Percentiles rank a stretch among this genome's conserved stretches.
These are phyloP conservation scores for Fusarium agapanthi DNA, from an alignment of 2,329 filamentous ascomycete species.

Conservation along the genomic window DNA sequence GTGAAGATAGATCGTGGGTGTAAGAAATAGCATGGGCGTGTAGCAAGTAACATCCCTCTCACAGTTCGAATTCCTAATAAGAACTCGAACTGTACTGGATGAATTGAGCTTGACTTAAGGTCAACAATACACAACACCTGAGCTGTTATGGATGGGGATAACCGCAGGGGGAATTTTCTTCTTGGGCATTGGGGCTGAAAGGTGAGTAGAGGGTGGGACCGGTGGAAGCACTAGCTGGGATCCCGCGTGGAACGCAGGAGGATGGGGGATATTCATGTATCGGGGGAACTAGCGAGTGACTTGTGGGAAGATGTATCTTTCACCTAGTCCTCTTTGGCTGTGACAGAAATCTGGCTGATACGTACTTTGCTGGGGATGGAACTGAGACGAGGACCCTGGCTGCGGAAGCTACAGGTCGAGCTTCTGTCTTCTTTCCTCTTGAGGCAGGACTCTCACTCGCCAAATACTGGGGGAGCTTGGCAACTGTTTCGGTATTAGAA, in stretches of 20 bases:
- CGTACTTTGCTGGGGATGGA: constrained; percentile 30
- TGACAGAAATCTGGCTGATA: constrained; percentile 15
- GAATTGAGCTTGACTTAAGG: constrained; percentile 9
- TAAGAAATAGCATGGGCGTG: constrained; percentile 1
- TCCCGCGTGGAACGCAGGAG: constrained; percentile 36
- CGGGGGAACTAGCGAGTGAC: constrained; percentile 21
- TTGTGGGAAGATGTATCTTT: background rate
- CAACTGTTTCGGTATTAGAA: constrained; percentile 21
- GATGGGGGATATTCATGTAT: constrained; percentile 38
- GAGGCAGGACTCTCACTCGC: constrained; percentile 26
- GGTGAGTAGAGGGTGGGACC: constrained; percentile 28
- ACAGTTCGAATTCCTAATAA: background rate
- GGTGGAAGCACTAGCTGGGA: constrained; percentile 21
- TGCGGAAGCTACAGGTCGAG: constrained; percentile 32
- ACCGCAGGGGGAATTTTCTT: constrained; percentile 33
- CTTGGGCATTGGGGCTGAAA: constrained; percentile 40
- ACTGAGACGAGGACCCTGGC: constrained; percentile 19
- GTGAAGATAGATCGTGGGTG: background rate
- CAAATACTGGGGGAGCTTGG: constrained; percentile 25
- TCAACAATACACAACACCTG: constrained; percentile 4
- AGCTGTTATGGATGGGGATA: constrained; percentile 33
- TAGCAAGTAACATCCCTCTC: background rate
- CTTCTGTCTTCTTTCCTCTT: constrained; percentile 36
- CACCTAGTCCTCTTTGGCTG: background rate
- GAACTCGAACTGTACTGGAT: background rate